Evolutionary conservation across 2,329 filamentous ascomycete species (phyloP), one percentile per base, ranked within the genome.

Genomic region (Stenocarpella maydis): DNA sequence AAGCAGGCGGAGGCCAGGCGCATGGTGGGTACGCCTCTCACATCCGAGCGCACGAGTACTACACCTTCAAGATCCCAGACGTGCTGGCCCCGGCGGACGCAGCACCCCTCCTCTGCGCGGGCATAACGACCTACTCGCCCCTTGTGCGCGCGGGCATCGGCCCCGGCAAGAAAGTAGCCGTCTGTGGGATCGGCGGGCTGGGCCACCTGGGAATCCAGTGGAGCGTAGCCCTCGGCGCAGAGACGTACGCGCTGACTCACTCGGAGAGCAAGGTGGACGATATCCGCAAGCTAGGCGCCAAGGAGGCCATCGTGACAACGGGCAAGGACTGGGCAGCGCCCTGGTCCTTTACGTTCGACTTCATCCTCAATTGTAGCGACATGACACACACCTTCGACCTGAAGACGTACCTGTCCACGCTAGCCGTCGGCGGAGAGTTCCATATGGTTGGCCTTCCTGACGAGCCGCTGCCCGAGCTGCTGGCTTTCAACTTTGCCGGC

Each of bases 101-200:
- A 0, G 87, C 92, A 1, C 92, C 92, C 1, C 89, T 96, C 82
- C 84, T 95, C 34, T 95, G 93, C 76, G 93, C 89, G 1, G 93
- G 93, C 1, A 85, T 95, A 65, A 96, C 93, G 0, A 86, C 91
- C 0, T 96, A 87, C 76, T 86, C 87, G 5, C 92, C 93, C 0
- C 80, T 96, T 19, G 85, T 86, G 61, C 85, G 90, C 34, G 89
- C 92, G 43, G 88, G 87, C 1, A 85, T 88, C 41, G 92, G 92
- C 0, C 90, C 90, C 0, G 92, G 92, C 5, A 92, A 92, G 78
- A 84, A 80, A 4, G 90, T 95, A 0, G 92, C 89, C 0, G 87
- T 95, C 65, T 82, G 93, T 15, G 92, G 92, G 8, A 83, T 95
- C 15, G 92, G 92, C 8, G 92, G 92, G 0, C 80, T 94, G 0